Base-by-base conservation (phyloP, 352 stramenopile genomes). In the Pythium dissimile region DNA sequence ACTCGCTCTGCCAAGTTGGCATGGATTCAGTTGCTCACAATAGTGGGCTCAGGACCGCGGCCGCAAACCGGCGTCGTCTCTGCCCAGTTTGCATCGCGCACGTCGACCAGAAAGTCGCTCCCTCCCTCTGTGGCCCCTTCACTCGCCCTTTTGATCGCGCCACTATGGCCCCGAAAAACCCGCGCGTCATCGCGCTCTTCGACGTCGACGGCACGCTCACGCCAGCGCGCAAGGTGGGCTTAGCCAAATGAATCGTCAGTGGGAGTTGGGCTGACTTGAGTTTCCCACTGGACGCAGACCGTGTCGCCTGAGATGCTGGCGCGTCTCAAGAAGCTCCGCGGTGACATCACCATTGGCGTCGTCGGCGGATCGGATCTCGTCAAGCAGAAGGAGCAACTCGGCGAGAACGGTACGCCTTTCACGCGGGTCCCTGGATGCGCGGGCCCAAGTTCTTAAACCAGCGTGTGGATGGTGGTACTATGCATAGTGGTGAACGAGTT, bases 331-430 rank as follows among this genome's bases (percentile, higher is more conserved):
- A 85, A 89, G 55, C 83, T 99, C 59, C 96, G 78, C 53, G 89
- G 91, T 66, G 71, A 72, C 64, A 98, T 99, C 64, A 98, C 94
- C 7, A 92, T 99, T 53, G 97, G 97, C 37, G 97, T 99, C 56
- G 97, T 99, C 30, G 97, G 97, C 54, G 97, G 97, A 47, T 99
- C 94, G 37, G 97, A 99, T 72, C 81, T 99, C 34, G 84, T 95
- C 27, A 99, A 99, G 84, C 97, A 99, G 73, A 96, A 98, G 82
- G 97, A 99, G 67, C 97, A 99, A 71, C 86, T 99, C 18, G 97
- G 97, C 51, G 83, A 96, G 45, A 80, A 90, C 54, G 86, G 88
- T 96, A 49, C 31, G 69, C 62, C n/a, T 31, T 8, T 39, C 23
- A 42, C 31, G n/a, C n/a, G n/a, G n/a, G n/a, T n/a, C 7, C 34